Conservation (phyloP, 2,329 filamentous ascomycete genomes). For the Hypoxylon sp. region DNA sequence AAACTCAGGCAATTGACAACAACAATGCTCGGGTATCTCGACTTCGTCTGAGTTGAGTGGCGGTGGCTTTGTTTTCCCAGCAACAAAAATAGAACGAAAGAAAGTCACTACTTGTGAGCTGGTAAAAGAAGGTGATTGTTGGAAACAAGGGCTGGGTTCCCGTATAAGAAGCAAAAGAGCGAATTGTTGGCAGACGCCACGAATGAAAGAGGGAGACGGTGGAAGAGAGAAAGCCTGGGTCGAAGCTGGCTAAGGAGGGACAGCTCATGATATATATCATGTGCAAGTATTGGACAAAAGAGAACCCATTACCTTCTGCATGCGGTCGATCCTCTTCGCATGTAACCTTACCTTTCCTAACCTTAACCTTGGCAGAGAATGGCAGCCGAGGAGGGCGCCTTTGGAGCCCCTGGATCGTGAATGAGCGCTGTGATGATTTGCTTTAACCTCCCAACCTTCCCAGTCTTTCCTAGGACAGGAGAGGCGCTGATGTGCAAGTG, state of each 20-base stretch:
- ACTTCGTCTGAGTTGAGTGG: constrained; percentile 7
- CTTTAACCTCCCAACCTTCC: constrained; percentile 24
- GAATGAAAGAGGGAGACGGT: constrained; percentile 36
- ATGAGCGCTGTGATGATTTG: neutral
- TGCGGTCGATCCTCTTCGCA: constrained; percentile 19
- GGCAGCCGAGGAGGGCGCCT: constrained; percentile 9
- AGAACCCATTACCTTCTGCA: constrained; percentile 22
- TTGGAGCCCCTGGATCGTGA: constrained; percentile 31
- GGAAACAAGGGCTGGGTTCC: constrained; percentile 21
- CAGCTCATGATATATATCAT: constrained; percentile 35
- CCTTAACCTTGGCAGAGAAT: constrained; percentile 27
- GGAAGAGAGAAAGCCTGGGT: constrained; percentile 16
- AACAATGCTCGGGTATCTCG: neutral
- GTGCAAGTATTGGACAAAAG: constrained; percentile 34
- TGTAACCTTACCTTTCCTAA: constrained; percentile 32
- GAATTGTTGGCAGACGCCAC: constrained; percentile 39
- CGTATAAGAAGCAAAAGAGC: constrained; percentile 30
- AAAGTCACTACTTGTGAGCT: constrained; percentile 28
- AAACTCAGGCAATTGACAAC: constrained; percentile 11
- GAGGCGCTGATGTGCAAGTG: constrained; percentile 35
- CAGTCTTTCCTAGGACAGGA: constrained; percentile 31
- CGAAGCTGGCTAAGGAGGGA: constrained; percentile 19
- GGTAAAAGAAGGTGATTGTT: constrained; percentile 42
- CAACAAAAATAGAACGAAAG: constrained; percentile 31
- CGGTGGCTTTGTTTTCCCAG: constrained; percentile 33